Evolutionary conservation across 2,329 filamentous ascomycete genomes (phyloP).

Genomic region (Fusarium sp.): DNA sequence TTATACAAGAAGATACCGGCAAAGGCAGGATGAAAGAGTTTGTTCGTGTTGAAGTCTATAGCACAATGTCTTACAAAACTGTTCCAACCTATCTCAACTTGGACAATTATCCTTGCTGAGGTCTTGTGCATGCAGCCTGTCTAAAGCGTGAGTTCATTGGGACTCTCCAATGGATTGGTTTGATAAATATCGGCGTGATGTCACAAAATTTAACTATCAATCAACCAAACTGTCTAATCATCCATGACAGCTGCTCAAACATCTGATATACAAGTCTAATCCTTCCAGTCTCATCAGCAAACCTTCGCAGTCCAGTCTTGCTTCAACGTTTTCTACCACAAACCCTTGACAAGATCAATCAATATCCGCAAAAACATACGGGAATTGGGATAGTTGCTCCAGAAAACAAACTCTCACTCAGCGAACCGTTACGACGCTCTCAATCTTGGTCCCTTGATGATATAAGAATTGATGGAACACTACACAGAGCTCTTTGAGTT

Average conservation of each 20-base stretch:
- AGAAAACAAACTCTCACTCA: accelerated
- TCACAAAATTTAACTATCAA: too few relatives aligned
- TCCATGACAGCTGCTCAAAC: too few relatives aligned
- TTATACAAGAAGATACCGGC: too few relatives aligned
- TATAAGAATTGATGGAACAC: background rate
- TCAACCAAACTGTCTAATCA: too few relatives aligned
- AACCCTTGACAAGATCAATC: background rate
- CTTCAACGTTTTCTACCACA: accelerated
- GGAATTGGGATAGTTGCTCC: background rate
- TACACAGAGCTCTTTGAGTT: background rate
- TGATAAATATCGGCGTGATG: too few relatives aligned
- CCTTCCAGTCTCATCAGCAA: accelerated
- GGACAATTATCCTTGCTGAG: background rate
- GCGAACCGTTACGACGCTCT: accelerated
- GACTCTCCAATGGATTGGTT: background rate
- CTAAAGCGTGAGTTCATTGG: background rate
- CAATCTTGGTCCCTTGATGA: background rate
- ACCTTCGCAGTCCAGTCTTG: background rate
- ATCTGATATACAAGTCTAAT: background rate
- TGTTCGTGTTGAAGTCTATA: background rate
- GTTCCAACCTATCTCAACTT: background rate
- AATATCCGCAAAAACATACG: background rate
- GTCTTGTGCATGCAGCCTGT: accelerated
- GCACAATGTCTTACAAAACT: background rate
- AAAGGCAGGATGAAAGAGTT: background rate